A percentile compares a stretch with the other conserved stretches of the same genome.
phyloP scores from a whole-genome alignment of 176 grass and related monocot genomes.

The Bolboschoenus planiculmis region DNA sequence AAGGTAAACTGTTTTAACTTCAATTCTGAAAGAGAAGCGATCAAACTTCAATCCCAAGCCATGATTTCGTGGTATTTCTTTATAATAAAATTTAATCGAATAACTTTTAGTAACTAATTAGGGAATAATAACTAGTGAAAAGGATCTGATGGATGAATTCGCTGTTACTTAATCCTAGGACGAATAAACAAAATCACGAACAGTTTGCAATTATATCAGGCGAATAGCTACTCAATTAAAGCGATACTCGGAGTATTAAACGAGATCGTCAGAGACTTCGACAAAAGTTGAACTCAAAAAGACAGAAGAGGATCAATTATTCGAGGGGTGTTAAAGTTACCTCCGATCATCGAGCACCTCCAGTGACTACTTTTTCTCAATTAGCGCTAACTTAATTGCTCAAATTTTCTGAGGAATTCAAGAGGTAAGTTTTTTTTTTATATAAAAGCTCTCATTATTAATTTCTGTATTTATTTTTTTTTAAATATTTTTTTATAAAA shows the following conservation, averaged over 20 bases:
- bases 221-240: background rate
- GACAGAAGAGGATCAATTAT: background rate
- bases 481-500: too few species aligned
- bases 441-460: too few species aligned
- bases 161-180: background rate
- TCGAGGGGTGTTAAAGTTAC: too few species aligned
- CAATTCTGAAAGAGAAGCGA: background rate
- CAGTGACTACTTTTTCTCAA: too few species aligned
- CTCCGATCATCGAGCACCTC: too few species aligned
- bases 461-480: too few species aligned
- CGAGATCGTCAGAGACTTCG: background rate
- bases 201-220: background rate
- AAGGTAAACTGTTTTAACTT: background rate
- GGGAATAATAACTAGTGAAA: background rate
- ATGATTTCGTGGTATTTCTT: background rate
- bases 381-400: too few species aligned
- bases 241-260: background rate
- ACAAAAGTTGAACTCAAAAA: background rate
- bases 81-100: background rate
- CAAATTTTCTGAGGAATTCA: too few species aligned
- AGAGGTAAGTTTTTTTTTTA: too few species aligned
- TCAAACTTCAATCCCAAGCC: background rate
- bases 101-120: background rate
- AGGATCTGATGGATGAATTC: background rate
- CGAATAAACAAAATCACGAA: background rate